Evolutionary conservation across 305 asterid genomes (phyloP), one percentile per base, ranked within the genome.

Genomic region (Fraxinus greggii): DNA sequence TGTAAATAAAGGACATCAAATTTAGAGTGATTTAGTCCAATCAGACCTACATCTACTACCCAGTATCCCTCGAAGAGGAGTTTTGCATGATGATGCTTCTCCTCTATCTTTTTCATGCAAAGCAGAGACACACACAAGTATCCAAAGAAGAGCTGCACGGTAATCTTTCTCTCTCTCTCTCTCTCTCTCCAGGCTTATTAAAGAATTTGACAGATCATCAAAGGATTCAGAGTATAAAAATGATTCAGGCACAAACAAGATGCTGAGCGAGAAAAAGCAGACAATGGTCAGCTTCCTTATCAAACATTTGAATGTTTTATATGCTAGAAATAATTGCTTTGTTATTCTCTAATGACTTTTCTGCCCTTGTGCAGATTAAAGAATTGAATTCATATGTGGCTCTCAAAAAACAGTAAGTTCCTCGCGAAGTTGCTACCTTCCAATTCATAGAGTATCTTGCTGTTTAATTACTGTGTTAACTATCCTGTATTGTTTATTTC

Each of bases 351-450:
- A 79, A 86, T 72, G 72, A 72, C 45, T 69, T 84, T 54, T 83
- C 69, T 87, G 75, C 19, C 83, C 65, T 48, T 86, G 8, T 90
- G 91, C 95, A 95, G 99, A 91, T 95, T 84, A 95, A 95, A 92
- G 98, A 94, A 86, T 86, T 94, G 88, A 94, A 94, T 83, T 94
- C 97, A 4, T 94, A 92, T 84, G 98, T 94, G 72, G 98, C 99
- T 80, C 92, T 94, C 89, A 95, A 93, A 85, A 95, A 95, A 84
- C 94, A 91, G 99, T 94, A 89, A 92, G 97, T 89, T 77, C 82
- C 76, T 86, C 38, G 12, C 4, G 31, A 61, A 76, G 56, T 83
- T 17, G 51, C 78, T 36, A 17, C 59, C 21, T 73, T 9, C 15
- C 26, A 35, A 48, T 73, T 10, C 42, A 15, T 69, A 67, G 0